phyloP scores from a whole-genome alignment of 129 eudicot species.

The Smallanthus sonchifolius region DNA sequence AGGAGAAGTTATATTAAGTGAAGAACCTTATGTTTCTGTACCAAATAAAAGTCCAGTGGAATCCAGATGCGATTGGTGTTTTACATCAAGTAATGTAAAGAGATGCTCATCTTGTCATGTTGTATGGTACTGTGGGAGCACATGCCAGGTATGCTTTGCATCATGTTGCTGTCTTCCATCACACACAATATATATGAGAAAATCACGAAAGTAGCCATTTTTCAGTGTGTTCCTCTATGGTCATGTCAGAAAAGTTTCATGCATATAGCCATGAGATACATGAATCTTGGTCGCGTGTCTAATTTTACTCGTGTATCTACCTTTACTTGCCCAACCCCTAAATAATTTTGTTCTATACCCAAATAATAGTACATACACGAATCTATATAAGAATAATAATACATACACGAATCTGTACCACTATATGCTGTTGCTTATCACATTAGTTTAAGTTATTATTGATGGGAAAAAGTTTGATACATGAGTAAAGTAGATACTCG shows the following conservation, averaged over 20 bases:
- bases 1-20: slow-evolving; percentile 72
- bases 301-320: background rate
- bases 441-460: background rate
- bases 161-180: background rate
- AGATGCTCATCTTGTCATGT: slow-evolving; percentile 86
- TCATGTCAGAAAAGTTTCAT: background rate
- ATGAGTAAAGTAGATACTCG: background rate
- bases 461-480: background rate
- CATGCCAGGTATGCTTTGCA: slow-evolving; percentile 65
- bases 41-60: slow-evolving; percentile 53
- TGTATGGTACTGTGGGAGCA: slow-evolving; percentile 82
- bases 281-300: background rate
- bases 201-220: background rate
- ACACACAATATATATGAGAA: background rate
- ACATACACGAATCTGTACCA: background rate
- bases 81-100: slow-evolving; percentile 55
- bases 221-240: background rate
- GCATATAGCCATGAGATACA: background rate
- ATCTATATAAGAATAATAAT: background rate
- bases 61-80: slow-evolving; percentile 76
- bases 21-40: slow-evolving; percentile 86
- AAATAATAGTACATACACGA: too few relatives aligned
- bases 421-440: too few relatives aligned
- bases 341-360: background rate
- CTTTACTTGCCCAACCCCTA: background rate